Base-by-base conservation (phyloP, 495 filamentous ascomycete genomes). In the Astrothelium macrocarpum region DNA sequence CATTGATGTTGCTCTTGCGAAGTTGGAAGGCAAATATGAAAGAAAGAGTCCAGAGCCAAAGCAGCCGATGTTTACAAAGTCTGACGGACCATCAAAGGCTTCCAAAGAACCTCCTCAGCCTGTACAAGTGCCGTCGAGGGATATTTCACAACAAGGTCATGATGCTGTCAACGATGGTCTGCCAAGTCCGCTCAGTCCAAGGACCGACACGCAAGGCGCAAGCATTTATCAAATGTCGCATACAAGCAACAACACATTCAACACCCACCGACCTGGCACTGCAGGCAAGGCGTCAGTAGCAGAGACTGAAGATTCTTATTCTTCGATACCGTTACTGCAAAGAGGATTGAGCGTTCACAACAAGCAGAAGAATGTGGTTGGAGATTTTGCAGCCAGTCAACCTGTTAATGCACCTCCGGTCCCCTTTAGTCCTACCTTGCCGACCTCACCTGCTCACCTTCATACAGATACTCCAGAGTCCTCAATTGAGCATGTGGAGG, bases 11-110 rank as follows among this genome's bases (percentile, higher is more conserved):
- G 91, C 94, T 5, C 71, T 99, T 65, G 75, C 93, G 65, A 97
- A 97, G 68, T 81, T 99, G 2, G 95, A 99, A 78, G 94, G 94
- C 5, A 91, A 87, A 68, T 95, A 84, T 74, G 79, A 86, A 66
- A 87, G 79, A 25, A 56, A 29, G 20, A 56, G 49, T 56, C 49
- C 49, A 29, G 25, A 28, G 5, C 49, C 49, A 29, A n/a, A 56
- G 29, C 23, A 56, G 25, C 23, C 3, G 9, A 9, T 16, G 26
- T 26, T 28, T 5, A 26, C 9, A 16, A 11, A 29, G 12, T 9
- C 43, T 4, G 3, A n/a, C 23, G 20, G 23, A 56, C 12, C 20
- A 29, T 10, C 49, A 28, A 56, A 56, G 20, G 49, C 49, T 56
- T 25, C 20, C 25, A 56, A 29, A 29, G 49, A 29, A 28, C 23